phyloP scores from a whole-genome alignment of 768 basidiomycete genomes.

The Clitopilus passeckerianus region DNA sequence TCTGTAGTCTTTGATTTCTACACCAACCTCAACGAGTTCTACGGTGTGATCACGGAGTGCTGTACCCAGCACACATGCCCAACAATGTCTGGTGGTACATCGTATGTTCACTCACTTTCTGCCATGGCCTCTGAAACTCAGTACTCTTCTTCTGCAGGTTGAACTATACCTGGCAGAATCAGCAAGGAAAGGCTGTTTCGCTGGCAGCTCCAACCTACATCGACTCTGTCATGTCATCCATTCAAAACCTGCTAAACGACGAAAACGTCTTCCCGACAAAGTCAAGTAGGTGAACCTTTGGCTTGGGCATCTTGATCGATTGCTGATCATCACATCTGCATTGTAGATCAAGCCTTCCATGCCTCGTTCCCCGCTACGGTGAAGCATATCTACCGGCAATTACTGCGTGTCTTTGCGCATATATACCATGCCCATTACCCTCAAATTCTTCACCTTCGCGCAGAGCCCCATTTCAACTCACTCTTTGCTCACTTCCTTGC shows the following conservation, averaged over 20 bases:
- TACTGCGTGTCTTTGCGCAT: slow-evolving; percentile 95
- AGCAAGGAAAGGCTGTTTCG: slow-evolving; percentile 81
- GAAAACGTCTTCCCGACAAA: slow-evolving; percentile 94
- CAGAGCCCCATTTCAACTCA: slow-evolving; percentile 95
- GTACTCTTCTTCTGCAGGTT: slow-evolving; percentile 41
- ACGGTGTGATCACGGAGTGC: slow-evolving; percentile 88
- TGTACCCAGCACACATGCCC: slow-evolving; percentile 90
- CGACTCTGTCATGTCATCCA: slow-evolving; percentile 96
- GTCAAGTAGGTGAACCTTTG: slow-evolving; percentile 55
- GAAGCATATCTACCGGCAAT: slow-evolving; percentile 94
- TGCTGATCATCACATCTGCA: background rate
- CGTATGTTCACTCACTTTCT: slow-evolving; percentile 42
- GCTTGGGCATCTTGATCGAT: background rate
- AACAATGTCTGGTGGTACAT: slow-evolving; percentile 84
- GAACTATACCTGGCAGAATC: slow-evolving; percentile 94
- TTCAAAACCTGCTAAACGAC: slow-evolving; percentile 92
- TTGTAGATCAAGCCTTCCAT: slow-evolving; percentile 78
- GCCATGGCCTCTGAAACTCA: background rate
- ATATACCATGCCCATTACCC: slow-evolving; percentile 94
- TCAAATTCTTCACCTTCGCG: slow-evolving; percentile 86
- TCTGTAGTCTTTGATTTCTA: slow-evolving; percentile 91
- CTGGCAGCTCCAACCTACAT: slow-evolving; percentile 95
- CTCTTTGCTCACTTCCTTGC: slow-evolving; percentile 97
- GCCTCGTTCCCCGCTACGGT: slow-evolving; percentile 83
- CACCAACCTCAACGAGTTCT: slow-evolving; percentile 95